Percentiles rank a stretch among this genome's conserved stretches.
These are phyloP conservation scores for Phytopythium boreale DNA, from an alignment of 352 stramenopile species.

Conservation along the genomic window DNA sequence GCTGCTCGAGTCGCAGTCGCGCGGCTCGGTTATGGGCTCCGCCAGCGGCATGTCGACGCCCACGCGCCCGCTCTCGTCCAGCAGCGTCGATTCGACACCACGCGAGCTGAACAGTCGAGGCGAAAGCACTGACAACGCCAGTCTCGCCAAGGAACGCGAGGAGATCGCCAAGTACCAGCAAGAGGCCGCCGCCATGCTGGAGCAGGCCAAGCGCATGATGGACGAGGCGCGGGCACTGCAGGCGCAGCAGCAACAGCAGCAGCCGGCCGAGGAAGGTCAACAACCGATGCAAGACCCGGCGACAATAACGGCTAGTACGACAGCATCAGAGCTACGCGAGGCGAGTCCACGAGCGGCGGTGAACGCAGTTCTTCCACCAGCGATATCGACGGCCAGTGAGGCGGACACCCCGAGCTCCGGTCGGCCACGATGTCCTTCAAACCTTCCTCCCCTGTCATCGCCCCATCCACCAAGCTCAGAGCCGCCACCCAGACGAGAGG, in stretches of 20 bases:
- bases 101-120: conserved; percentile 8
- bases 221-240: conserved; percentile 56
- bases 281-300: neutral
- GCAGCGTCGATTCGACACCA: conserved; percentile 6
- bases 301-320: neutral
- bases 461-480: neutral
- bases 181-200: conserved; percentile 68
- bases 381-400: neutral
- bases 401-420: neutral
- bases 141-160: conserved; percentile 50
- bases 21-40: conserved; percentile 23
- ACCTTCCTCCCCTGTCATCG: neutral
- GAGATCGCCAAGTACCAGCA: conserved; percentile 61
- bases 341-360: neutral
- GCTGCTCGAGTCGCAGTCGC: conserved; percentile 69
- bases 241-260: conserved; percentile 19
- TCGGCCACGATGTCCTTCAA: conserved; percentile 1
- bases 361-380: neutral
- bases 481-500: neutral
- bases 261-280: conserved; percentile 10
- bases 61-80: conserved; percentile 17
- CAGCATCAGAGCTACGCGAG: neutral
- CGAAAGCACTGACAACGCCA: conserved; percentile 6
- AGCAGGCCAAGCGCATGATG: conserved; percentile 70
- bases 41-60: conserved; percentile 43